Evolutionary conservation across 805 yeast genomes (phyloP).

Genomic region (Wickerhamomyces queroliae): DNA sequence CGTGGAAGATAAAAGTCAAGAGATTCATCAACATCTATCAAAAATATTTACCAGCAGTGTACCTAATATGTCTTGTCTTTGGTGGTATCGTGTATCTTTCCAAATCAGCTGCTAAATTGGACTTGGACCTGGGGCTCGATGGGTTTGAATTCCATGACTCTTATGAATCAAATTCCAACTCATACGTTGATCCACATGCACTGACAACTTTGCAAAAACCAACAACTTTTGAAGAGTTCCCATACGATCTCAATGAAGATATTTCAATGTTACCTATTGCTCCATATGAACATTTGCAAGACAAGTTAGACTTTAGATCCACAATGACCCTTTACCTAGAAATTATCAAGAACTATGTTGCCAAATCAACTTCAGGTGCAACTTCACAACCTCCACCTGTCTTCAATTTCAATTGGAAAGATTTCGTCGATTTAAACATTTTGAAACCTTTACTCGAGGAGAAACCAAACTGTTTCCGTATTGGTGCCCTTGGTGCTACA

Average conservation of each 20-base stretch:
- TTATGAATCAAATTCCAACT: conserved; percentile 8
- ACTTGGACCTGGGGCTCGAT: conserved; percentile 12
- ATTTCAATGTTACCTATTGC: conserved; percentile 30
- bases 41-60: neutral
- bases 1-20: neutral
- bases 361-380: conserved; percentile 18
- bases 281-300: conserved; percentile 30
- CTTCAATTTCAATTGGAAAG: conserved; percentile 47
- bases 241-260: conserved; percentile 25
- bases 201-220: conserved; percentile 13
- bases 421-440: conserved; percentile 44
- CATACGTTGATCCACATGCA: conserved; percentile 14
- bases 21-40: neutral
- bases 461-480: conserved; percentile 37
- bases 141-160: conserved; percentile 15
- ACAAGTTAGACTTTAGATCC: conserved; percentile 29
- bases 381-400: conserved; percentile 27
- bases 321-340: conserved; percentile 29
- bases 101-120: neutral
- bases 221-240: conserved; percentile 21
- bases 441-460: conserved; percentile 32
- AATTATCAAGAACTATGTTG: conserved; percentile 25
- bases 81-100: neutral
- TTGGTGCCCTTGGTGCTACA: conserved; percentile 37
- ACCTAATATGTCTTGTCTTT: neutral